Evolutionary conservation across 208 protist genomes (phyloP).

Genomic region (Leishmania guyanensis): DNA sequence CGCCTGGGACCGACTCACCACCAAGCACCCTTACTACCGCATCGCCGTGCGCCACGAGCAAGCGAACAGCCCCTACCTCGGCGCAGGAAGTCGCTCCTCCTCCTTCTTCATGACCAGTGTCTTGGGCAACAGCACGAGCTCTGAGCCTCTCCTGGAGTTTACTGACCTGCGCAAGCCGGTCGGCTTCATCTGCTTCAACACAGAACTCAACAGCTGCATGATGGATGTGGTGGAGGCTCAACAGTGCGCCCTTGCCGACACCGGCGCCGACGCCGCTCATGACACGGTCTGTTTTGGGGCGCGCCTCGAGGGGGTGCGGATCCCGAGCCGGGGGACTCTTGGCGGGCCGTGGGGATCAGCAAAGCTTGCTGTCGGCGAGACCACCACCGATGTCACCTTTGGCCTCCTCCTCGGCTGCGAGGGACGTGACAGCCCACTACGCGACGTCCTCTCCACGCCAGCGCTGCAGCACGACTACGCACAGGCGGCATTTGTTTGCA

Average conservation of each 20-base stretch:
- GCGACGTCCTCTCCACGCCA: conserved; percentile 54
- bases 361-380: conserved; percentile 31
- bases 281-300: conserved; percentile 64
- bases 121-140: conserved; percentile 42
- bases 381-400: conserved; percentile 39
- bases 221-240: conserved; percentile 66
- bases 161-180: conserved; percentile 78
- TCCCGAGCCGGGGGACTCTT: conserved; percentile 38
- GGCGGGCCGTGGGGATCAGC: conserved; percentile 58
- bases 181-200: conserved; percentile 83
- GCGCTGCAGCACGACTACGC: conserved; percentile 82
- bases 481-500: conserved; percentile 83
- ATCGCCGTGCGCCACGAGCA: conserved; percentile 87
- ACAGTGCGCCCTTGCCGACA: neutral
- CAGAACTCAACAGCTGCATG: conserved; percentile 69
- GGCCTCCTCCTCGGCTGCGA: conserved; percentile 81
- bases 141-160: conserved; percentile 79
- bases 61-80: conserved; percentile 59
- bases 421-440: conserved; percentile 73
- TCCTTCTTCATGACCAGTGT: conserved; percentile 65
- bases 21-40: conserved; percentile 88
- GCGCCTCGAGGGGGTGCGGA: conserved; percentile 42
- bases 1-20: conserved; percentile 65
- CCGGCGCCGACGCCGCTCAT: neutral
- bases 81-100: conserved; percentile 37